Evolutionary conservation across 2,329 filamentous ascomycete species (phyloP), one percentile per base, ranked within the genome.

Genomic region (Blastomyces gilchristii): DNA sequence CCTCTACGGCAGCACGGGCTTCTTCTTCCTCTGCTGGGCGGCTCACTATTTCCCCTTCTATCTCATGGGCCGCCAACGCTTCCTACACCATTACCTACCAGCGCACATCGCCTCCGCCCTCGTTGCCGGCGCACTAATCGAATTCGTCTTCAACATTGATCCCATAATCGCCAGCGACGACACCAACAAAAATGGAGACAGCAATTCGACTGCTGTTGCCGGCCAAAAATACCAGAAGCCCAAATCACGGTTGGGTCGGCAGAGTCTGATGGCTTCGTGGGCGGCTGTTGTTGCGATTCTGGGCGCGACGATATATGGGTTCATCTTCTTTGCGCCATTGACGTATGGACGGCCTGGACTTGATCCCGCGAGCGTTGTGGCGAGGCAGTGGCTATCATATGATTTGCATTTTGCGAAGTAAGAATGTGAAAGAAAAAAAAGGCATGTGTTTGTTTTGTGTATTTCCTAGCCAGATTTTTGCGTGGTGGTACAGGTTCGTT

Each of bases 371-470:
- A 82, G 91, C 73, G 89, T 99, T 39, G 78, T 88, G 66, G 83
- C 87, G 66, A 87, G 94, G 76, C 97, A 97, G 82, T 97, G 93
- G 93, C 82, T 99, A 68, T 89, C 90, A 67, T 99, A 97, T 75
- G 94, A 99, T 75, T 82, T 99, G 74, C 94, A 99, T 80, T 99
- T 99, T 80, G 94, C 94, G 64, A 99, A 99, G 85, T 99, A 88
- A 79, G 65, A 25, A 11, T 7, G 9, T 22, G 47, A 25, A 50
- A 25, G 34, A 8, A 12, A 31, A 4, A 4, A 4, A 50, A 25
- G 22, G n/a, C n/a, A 12, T 12, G n/a, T 12, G 41, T 12, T n/a
- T 12, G 22, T n/a, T 22, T 25, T 50, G 22, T 25, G 22, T 31
- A 49, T 49, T 50, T 25, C 12, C 47, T 25, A 31, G 22, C 37